Percentiles rank a stretch among this genome's conserved stretches.
These are phyloP conservation scores for Bruguiera hainesii DNA, from an alignment of 441 rosid species.

Conservation along the genomic window DNA sequence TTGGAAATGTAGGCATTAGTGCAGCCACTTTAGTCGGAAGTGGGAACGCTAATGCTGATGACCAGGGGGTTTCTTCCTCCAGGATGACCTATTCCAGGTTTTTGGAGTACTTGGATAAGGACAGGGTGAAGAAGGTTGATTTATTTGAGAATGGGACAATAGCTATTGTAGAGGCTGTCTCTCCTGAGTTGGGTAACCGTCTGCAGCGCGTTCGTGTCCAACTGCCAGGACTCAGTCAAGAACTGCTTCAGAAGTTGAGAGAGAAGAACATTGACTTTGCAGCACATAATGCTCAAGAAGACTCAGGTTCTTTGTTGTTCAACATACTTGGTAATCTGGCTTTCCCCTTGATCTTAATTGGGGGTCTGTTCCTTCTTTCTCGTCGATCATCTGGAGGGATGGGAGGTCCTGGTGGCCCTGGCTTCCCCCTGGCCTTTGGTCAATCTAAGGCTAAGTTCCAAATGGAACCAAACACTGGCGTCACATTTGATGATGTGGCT, in stretches of 20 bases:
- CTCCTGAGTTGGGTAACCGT: conserved; percentile 91
- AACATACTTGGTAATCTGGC: conserved; percentile 90
- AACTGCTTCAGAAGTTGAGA: conserved; percentile 88
- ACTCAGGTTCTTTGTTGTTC: conserved; percentile 71
- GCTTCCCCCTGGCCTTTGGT: conserved; percentile 78
- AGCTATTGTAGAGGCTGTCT: conserved; percentile 91
- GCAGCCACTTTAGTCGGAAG: conserved; percentile 52
- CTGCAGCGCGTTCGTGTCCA: conserved; percentile 92
- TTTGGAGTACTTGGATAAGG: conserved; percentile 89
- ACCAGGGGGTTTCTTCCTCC: conserved; percentile 89
- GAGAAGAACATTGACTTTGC: conserved; percentile 93
- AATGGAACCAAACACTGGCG: conserved; percentile 98
- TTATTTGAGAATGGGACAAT: conserved; percentile 92
- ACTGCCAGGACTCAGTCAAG: conserved; percentile 88
- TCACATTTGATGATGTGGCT: conserved; percentile 93
- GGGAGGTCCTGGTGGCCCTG: conserved; percentile 98
- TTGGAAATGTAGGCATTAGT: conserved; percentile 61
- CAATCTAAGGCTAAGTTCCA: conserved; percentile 97
- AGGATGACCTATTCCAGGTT: conserved; percentile 96
- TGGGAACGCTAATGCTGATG: conserved; percentile 78
- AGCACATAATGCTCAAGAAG: conserved; percentile 92
- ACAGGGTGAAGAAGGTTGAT: conserved; percentile 77
- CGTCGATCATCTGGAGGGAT: conserved; percentile 90
- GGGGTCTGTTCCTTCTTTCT: conserved; percentile 87
- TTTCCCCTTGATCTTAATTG: conserved; percentile 78